Evolutionary conservation across 345 rosid species (phyloP).

Genomic region (Aquilaria malaccensis): DNA sequence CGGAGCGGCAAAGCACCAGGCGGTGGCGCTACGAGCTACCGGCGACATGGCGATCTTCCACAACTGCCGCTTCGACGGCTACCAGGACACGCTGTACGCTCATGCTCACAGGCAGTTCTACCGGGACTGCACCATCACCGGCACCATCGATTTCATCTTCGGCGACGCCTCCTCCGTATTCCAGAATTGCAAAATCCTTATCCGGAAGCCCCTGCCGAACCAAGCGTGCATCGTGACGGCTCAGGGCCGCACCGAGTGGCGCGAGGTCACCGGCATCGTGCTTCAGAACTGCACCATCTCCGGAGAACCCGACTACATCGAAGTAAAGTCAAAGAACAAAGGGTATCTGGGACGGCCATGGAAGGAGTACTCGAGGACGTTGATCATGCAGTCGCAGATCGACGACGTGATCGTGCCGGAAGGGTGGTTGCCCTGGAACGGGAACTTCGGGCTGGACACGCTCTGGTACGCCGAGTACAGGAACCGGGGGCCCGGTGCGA

Average conservation of each 20-base stretch:
- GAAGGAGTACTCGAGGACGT: neutral
- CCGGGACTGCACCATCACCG: slow-evolving; percentile 19
- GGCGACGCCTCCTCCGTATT: slow-evolving; percentile 13
- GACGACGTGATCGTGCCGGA: neutral
- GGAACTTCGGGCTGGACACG: neutral
- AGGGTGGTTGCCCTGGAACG: neutral
- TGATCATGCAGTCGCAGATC: neutral
- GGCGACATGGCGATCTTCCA: slow-evolving; percentile 4
- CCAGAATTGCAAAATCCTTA: slow-evolving; percentile 16
- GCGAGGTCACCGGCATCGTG: slow-evolving; percentile 14
- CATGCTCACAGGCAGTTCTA: slow-evolving; percentile 20
- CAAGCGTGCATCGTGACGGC: slow-evolving; percentile 21
- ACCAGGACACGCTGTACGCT: slow-evolving; percentile 23
- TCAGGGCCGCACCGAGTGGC: slow-evolving; percentile 6
- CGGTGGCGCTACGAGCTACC: slow-evolving; percentile 15
- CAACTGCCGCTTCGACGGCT: slow-evolving; percentile 22
- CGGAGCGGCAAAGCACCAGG: slow-evolving; percentile 18
- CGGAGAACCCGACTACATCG: slow-evolving; percentile 19
- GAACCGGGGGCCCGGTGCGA: neutral
- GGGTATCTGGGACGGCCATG: neutral
- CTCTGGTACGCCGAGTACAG: neutral
- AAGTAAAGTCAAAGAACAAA: neutral
- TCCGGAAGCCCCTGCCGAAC: slow-evolving; percentile 14
- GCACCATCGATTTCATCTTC: slow-evolving; percentile 26
- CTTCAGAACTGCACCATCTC: slow-evolving; percentile 12